Base-by-base conservation (phyloP, 352 stramenopile genomes). In the Pythium brachiatum region DNA sequence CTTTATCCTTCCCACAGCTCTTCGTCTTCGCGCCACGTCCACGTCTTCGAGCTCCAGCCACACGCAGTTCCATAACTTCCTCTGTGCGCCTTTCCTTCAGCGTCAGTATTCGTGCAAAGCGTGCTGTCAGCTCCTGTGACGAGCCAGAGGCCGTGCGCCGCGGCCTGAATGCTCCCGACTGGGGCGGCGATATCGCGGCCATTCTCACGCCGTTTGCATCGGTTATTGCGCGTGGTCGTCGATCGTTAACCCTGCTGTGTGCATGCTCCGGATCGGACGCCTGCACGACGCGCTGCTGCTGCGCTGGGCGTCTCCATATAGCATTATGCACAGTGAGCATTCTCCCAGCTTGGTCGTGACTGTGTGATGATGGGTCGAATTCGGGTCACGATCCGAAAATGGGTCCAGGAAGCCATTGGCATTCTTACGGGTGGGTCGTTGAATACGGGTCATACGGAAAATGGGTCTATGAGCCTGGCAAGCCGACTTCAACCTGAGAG, bases 101-200 rank as follows among this genome's bases (percentile, higher is more conserved):
- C 23, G 72, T 57, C 26, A 84, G 62, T 50, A 70, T 62, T 38
- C 60, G 69, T 7, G 78, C 78, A 20, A 87, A 87, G 47, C 78
- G 71, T 36, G 60, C 41, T 0, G 74, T 54, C 12, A 87, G 54
- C 9, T 74, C 43, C 18, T 48, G 58, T 13, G 58, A 54, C 12
- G 58, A 65, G 34, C 50, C 58, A 2, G 3, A 39, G 8, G 39
- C 43, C n/a, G 7, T 3, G 20, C 48, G 48, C 5, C 1, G 29
- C n/a, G 38, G 29, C n/a, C n/a, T n/a, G n/a, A n/a, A n/a, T n/a
- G 34, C 12, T 6, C 34, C 12, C 34, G 15, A n/a, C n/a, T n/a
- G 18, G 3, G 38, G 7, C 38, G 38, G 8, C 1, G 38, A 23
- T 46, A 46, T 46, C 38, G 16, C 38, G 0, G 38, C 18, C 16